Base-by-base conservation (phyloP, 805 yeast genomes). In the Kodamaea nitidulidarum region DNA sequence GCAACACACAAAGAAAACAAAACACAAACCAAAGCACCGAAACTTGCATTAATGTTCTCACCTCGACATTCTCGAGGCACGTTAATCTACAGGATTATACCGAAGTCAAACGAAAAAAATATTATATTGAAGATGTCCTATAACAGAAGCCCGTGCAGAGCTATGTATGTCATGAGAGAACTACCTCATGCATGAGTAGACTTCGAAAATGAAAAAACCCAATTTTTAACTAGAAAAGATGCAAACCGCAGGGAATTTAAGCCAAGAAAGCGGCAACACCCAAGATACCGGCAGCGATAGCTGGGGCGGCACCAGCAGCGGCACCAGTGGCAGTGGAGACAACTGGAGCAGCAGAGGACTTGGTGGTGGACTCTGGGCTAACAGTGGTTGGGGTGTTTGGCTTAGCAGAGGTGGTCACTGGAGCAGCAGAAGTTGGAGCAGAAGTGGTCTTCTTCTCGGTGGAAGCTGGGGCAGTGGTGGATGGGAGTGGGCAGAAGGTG, bases 401-500 rank as follows among this genome's bases (percentile, higher is more conserved):
- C 22, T 20, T 20, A 8, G 22, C 5, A 8, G 37, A 6, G 14
- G 37, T 35, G 22, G 37, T 17, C 9, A 4, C 26, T 20, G 35
- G 36, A 15, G 47, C 25, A 46, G 38, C 21, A 45, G 33, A 16
- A 45, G 14, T 8, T 20, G 22, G 22, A 20, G 22, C 22, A 33
- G 50, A 42, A 37, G 42, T 27, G 30, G 44, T 24, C 20, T 22
- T 36, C 14, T 37, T 21, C 20, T 37, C 18, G 27, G 32, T 32
- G 6, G 40, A 3, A 9, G n/a, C 33, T 17, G 41, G 36, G n/a
- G 34, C 15, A 24, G 21, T 10, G 18, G 37, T 26, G 16, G 20
- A 24, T 25, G 37, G 37, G 16, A 58, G 36, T 49, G 65, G 65
- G 46, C 64, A 60, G 61, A 55, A 60, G 31, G 66, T 60, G 51